phyloP scores from a whole-genome alignment of 495 filamentous ascomycete species.

The Elasticomyces elasticus region DNA sequence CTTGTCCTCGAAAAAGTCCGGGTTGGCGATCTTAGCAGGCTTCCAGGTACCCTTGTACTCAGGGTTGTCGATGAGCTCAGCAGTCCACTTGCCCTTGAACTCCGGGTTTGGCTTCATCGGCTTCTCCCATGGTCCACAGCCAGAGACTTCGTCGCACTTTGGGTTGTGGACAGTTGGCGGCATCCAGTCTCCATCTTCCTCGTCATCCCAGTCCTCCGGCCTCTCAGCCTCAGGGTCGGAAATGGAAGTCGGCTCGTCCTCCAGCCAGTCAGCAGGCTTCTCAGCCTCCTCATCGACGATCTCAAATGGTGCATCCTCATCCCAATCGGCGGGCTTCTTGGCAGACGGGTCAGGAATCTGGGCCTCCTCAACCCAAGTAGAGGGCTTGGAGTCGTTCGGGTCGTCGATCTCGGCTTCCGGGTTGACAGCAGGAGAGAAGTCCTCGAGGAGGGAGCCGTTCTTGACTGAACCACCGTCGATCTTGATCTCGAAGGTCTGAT shows the following conservation, averaged over 20 bases:
- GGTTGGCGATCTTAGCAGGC: constrained; percentile 94
- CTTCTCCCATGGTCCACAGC: constrained; percentile 86
- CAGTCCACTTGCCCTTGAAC: constrained; percentile 98
- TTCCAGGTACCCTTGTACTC: constrained; percentile 95
- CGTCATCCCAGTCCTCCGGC: constrained; percentile 99
- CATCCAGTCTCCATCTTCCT: constrained; percentile 99
- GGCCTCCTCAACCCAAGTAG: constrained; percentile 88
- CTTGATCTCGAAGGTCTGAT: constrained; percentile 88
- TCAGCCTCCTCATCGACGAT: constrained; percentile 87
- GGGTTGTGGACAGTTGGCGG: constrained; percentile 89
- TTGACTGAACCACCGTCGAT: constrained; percentile 79
- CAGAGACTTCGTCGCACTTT: constrained; percentile 87
- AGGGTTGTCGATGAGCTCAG: constrained; percentile 93
- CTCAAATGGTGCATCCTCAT: constrained; percentile 96
- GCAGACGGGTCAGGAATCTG: constrained; percentile 87
- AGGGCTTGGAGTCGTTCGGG: constrained; percentile 87
- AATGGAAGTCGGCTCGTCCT: constrained; percentile 73
- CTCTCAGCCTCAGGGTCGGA: constrained; percentile 96
- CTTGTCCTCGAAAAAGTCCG: constrained; percentile 96
- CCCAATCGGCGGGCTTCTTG: constrained; percentile 96
- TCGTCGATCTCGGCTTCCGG: constrained; percentile 95
- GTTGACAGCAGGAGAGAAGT: constrained; percentile 90
- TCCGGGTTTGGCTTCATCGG: constrained; percentile 92
- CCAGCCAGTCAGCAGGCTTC: constrained; percentile 92
- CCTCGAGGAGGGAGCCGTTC: constrained; percentile 84